Evolutionary conservation across 1,284 basidiomycete species (phyloP).

Genomic region (Exobasidium rhododendri): DNA sequence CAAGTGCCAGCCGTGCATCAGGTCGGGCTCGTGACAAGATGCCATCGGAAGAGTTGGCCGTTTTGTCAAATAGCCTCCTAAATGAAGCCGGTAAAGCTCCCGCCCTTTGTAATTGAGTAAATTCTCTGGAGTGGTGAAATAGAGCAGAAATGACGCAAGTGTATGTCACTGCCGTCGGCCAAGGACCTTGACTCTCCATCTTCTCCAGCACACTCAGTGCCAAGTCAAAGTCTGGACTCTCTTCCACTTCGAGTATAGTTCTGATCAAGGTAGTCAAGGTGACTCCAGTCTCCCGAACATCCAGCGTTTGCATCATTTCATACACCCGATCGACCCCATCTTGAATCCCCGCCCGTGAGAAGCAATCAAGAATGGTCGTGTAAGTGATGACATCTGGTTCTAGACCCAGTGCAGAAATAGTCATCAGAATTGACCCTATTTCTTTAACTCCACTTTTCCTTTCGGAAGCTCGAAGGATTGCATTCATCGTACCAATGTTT

Average conservation of each 20-base stretch:
- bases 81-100: slow-evolving; percentile 18
- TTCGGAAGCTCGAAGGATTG: slow-evolving; percentile 34
- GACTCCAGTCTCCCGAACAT: slow-evolving; percentile 34
- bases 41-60: slow-evolving; percentile 12
- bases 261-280: slow-evolving; percentile 27
- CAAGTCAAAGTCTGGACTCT: slow-evolving; percentile 25
- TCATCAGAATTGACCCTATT: slow-evolving; percentile 26
- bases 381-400: slow-evolving; percentile 44
- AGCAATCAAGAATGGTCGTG: slow-evolving; percentile 43
- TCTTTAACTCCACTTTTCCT: slow-evolving; percentile 25
- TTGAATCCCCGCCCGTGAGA: slow-evolving; percentile 29
- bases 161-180: slow-evolving; percentile 39
- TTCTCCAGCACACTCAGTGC: slow-evolving; percentile 39
- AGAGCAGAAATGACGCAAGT: slow-evolving; percentile 30
- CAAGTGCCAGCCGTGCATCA: slow-evolving; percentile 24
- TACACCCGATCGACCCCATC: slow-evolving; percentile 28
- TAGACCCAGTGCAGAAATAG: slow-evolving; percentile 24
- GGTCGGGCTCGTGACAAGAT: slow-evolving; percentile 7
- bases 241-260: background rate
- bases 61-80: background rate
- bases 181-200: slow-evolving; percentile 34
- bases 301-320: slow-evolving; percentile 33
- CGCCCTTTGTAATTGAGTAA: slow-evolving; percentile 18
- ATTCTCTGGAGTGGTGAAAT: slow-evolving; percentile 22
- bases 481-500: slow-evolving; percentile 43